These are phyloP conservation scores for Aspergillus sojae DNA, from an alignment of 2,329 filamentous ascomycete species.

Conservation along the genomic window DNA sequence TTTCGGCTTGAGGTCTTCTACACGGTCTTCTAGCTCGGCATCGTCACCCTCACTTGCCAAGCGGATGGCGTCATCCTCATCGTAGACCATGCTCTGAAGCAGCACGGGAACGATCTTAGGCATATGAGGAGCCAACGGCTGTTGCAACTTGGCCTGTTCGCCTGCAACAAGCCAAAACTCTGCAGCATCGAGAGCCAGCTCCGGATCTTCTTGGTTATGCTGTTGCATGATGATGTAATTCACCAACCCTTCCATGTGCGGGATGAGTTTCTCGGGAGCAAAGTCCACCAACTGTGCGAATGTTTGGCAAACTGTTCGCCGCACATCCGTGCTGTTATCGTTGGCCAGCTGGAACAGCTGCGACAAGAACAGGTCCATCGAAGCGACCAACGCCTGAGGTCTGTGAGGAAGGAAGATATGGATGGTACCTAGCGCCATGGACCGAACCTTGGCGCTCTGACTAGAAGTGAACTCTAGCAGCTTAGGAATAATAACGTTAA, in stretches of 20 bases:
- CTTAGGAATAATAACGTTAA: slow-evolving; percentile 87
- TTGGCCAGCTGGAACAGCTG: slow-evolving; percentile 79
- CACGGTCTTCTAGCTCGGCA: slow-evolving; percentile 86
- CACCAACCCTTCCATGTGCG: slow-evolving; percentile 83
- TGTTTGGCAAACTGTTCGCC: slow-evolving; percentile 87
- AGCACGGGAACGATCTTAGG: slow-evolving; percentile 85
- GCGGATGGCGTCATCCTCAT: slow-evolving; percentile 85
- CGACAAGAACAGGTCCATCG: slow-evolving; percentile 78
- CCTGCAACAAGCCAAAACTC: slow-evolving; percentile 97
- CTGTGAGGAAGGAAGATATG: slow-evolving; percentile 90
- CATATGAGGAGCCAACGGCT: slow-evolving; percentile 75
- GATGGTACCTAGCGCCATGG: slow-evolving; percentile 78
- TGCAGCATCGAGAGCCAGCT: slow-evolving; percentile 89
- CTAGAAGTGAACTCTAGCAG: slow-evolving; percentile 84
- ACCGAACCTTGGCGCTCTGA: slow-evolving; percentile 74
- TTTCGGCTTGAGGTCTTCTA: slow-evolving; percentile 86
- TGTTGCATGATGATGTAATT: slow-evolving; percentile 94
- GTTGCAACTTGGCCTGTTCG: slow-evolving; percentile 80
- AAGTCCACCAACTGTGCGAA: slow-evolving; percentile 92
- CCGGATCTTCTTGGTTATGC: slow-evolving; percentile 76
- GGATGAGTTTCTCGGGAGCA: slow-evolving; percentile 84
- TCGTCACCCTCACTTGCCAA: slow-evolving; percentile 84
- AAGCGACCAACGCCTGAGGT: slow-evolving; percentile 77
- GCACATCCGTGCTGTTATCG: slow-evolving; percentile 78
- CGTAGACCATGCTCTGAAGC: slow-evolving; percentile 94